Evolutionary conservation across 805 yeast species (phyloP), one percentile per base, ranked within the genome.

Genomic region (Candida vaughaniae): DNA sequence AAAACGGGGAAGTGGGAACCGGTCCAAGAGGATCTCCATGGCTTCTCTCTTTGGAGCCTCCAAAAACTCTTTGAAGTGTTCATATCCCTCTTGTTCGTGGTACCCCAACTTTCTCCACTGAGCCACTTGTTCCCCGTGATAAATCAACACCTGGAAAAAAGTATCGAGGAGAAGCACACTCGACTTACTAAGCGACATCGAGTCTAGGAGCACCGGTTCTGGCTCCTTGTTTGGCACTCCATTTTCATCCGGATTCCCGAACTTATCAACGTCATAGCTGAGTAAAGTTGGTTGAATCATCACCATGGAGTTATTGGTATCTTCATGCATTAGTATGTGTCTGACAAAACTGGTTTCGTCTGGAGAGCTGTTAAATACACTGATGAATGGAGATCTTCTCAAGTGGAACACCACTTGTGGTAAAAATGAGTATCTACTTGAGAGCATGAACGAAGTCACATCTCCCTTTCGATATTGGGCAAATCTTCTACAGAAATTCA

Each of bases 311-410:
- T 91, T 93, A 47, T 85, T 83, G 29, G 91, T 85, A 58, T 93
- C 97, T 56, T 93, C 97, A 47, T 91, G 81, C 57, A 85, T 76
- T 57, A 93, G 77, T 12, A 88, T 82, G 62, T 93, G 99, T 60
- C 97, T 81, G 66, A 91, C 88, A 64, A 90, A 93, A 25, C 96
- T 96, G 29, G 98, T 89, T 69, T 93, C 99, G 69, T 93, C 99
- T 2, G 99, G 99, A 5, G 99, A 93, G 64, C 90, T 90, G 66
- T 93, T 93, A 74, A 93, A 93, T 30, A 91, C 95, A 61, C 88
- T 95, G 60, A 93, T 70, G 62, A 93, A 90, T 64, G 91, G 98
- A 1, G 97, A 88, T 61, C 99, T 82, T 68, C 99, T 85, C 65
- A 93, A 73, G 60, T 93, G 95, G 68, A 85, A 93, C 64, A 93